A percentile compares a stretch with the other conserved stretches of the same genome.
These are phyloP conservation scores for Oehlia diaphana DNA, from an alignment of 192 early-diverging fungal genomes.

Conservation along the genomic window DNA sequence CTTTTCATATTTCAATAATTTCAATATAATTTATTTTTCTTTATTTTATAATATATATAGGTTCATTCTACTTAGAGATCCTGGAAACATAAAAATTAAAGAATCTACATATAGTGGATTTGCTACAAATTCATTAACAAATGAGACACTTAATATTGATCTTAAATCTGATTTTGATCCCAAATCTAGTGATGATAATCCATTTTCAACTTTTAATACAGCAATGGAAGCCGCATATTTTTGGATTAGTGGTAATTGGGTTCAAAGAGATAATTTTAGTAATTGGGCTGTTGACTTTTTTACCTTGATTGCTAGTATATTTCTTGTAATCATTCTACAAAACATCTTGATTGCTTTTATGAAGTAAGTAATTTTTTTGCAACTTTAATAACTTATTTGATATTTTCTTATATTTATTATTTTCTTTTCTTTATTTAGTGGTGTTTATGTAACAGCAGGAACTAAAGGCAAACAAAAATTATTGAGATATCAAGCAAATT, in stretches of 20 bases:
- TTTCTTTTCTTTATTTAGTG: too few relatives aligned
- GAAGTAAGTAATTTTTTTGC: not conserved
- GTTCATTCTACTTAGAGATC: too few relatives aligned
- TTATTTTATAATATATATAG: too few relatives aligned
- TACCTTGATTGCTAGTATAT: not conserved
- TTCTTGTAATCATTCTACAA: not conserved
- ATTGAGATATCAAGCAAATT: too few relatives aligned
- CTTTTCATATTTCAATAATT: too few relatives aligned
- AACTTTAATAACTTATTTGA: too few relatives aligned
- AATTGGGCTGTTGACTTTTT: not conserved
- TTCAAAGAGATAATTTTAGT: not conserved
- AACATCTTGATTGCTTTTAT: not conserved
- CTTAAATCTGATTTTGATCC: not conserved
- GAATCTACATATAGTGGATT: not conserved
- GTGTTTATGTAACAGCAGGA: too few relatives aligned
- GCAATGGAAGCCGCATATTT: not conserved
- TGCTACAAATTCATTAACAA: not conserved
- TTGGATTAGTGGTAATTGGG: not conserved
- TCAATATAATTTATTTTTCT: too few relatives aligned
- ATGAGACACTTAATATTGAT: not conserved
- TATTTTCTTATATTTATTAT: too few relatives aligned
- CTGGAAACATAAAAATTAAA: too few relatives aligned
- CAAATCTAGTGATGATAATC: not conserved
- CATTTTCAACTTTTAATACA: not conserved
- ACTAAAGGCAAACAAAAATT: too few relatives aligned